Percentiles rank a stretch among this genome's conserved stretches.
phyloP scores from a whole-genome alignment of 139 green algal genomes.

The Chlorella sorokiniana region DNA sequence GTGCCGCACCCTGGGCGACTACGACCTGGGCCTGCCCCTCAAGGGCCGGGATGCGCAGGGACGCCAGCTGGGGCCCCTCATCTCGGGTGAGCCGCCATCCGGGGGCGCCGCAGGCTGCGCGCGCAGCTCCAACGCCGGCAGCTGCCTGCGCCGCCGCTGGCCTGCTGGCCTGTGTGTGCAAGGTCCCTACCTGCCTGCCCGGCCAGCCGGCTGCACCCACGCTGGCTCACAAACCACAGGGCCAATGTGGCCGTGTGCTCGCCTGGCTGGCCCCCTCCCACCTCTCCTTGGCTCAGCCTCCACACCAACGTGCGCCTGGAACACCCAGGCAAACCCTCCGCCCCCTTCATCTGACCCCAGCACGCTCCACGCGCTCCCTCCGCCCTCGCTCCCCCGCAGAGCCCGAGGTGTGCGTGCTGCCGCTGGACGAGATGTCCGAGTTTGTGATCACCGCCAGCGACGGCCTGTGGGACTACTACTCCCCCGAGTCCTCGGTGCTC shows the following conservation, averaged over 20 bases:
- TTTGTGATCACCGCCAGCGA: conserved; percentile 47
- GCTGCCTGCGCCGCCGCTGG: no score
- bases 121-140: no score
- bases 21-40: conserved; percentile 45
- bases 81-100: background rate
- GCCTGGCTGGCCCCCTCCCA: no score
- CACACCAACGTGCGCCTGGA: no score
- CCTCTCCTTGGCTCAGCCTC: no score
- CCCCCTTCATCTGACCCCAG: background rate
- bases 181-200: no score
- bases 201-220: no score
- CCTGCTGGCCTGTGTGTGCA: no score
- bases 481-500: conserved; percentile 37
- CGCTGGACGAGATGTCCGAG: conserved; percentile 32
- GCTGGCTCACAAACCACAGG: no score
- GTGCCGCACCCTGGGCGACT: conserved; percentile 48
- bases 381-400: background rate
- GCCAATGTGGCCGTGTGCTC: no score
- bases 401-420: background rate
- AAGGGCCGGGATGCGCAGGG: conserved; percentile 36
- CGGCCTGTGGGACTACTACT: conserved; percentile 54
- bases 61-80: conserved; percentile 31
- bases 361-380: background rate
- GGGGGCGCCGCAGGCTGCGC: no score
- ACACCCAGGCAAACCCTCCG: no score